These are phyloP conservation scores for Blastobotrys parvus DNA, from an alignment of 805 yeast genomes.

Conservation along the genomic window DNA sequence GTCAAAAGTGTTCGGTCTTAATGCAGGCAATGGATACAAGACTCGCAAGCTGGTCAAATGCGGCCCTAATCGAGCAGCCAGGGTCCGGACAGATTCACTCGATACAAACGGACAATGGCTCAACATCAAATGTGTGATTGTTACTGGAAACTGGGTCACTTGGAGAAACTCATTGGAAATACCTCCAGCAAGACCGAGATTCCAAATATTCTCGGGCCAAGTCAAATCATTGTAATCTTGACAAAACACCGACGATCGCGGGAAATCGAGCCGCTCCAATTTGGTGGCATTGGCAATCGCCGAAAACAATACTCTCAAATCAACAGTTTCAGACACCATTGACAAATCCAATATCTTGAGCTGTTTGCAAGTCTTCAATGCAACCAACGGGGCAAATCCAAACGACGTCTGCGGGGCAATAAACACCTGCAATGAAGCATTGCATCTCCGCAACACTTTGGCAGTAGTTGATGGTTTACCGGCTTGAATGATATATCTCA, in stretches of 20 bases:
- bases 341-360: conserved; percentile 67
- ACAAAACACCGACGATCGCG: conserved; percentile 77
- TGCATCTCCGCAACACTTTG: conserved; percentile 68
- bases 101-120: conserved; percentile 80
- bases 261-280: conserved; percentile 74
- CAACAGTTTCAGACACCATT: conserved; percentile 84
- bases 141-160: conserved; percentile 60
- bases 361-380: conserved; percentile 60
- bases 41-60: conserved; percentile 56
- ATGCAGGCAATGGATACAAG: conserved; percentile 82
- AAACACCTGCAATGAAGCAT: conserved; percentile 54
- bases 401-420: conserved; percentile 93
- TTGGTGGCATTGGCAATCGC: conserved; percentile 56
- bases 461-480: conserved; percentile 91
- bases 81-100: conserved; percentile 53
- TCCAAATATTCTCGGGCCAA: conserved; percentile 78
- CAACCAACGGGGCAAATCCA: conserved; percentile 83
- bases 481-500: conserved; percentile 73
- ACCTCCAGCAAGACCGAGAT: conserved; percentile 80
- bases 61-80: conserved; percentile 58
- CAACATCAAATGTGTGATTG: conserved; percentile 64
- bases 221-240: conserved; percentile 33
- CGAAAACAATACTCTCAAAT: conserved; percentile 66
- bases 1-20: conserved; percentile 64
- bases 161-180: conserved; percentile 71